A percentile compares a stretch with the other conserved stretches of the same genome.
These are phyloP conservation scores for Aureobasidium pullulans DNA, from an alignment of 2,329 filamentous ascomycete species.

Conservation along the genomic window DNA sequence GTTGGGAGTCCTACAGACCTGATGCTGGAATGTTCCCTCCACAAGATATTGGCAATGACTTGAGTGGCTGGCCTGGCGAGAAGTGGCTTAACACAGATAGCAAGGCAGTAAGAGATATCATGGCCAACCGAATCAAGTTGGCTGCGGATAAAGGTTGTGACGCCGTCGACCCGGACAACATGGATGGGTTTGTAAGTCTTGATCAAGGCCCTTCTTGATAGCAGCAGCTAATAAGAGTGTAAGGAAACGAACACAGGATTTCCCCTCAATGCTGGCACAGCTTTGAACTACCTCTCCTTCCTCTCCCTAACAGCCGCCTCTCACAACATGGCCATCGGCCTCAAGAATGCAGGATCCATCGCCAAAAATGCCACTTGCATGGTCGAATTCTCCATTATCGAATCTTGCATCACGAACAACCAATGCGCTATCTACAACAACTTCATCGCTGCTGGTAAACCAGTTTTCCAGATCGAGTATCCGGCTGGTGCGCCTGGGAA, in stretches of 20 bases:
- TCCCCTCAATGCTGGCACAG: slow-evolving; percentile 47
- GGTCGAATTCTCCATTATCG: slow-evolving; percentile 62
- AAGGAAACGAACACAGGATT: slow-evolving; percentile 53
- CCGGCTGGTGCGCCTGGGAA: slow-evolving; percentile 41
- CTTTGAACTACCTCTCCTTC: slow-evolving; percentile 54
- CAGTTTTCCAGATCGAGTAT: slow-evolving; percentile 69
- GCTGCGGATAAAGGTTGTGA: slow-evolving; percentile 41
- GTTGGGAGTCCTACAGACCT: slow-evolving; percentile 55
- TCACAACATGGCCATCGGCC: slow-evolving; percentile 53
- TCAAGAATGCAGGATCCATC: slow-evolving; percentile 62
- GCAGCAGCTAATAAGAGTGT: neutral
- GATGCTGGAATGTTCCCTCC: slow-evolving; percentile 50
- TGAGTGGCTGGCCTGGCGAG: slow-evolving; percentile 61
- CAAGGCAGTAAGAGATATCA: slow-evolving; percentile 54
- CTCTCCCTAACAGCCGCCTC: slow-evolving; percentile 48
- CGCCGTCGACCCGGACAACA: slow-evolving; percentile 29
- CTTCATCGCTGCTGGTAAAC: slow-evolving; percentile 55
- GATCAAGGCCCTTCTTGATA: neutral
- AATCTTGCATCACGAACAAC: slow-evolving; percentile 55
- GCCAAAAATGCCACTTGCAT: slow-evolving; percentile 43
- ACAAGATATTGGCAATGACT: slow-evolving; percentile 49
- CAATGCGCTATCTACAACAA: slow-evolving; percentile 53
- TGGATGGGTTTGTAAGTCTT: slow-evolving; percentile 16
- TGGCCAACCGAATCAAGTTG: slow-evolving; percentile 52
- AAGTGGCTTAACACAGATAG: slow-evolving; percentile 57